Percentiles rank a stretch among this genome's conserved stretches.
phyloP scores from a whole-genome alignment of 2,329 filamentous ascomycete genomes.

The Clarireedia sp. region DNA sequence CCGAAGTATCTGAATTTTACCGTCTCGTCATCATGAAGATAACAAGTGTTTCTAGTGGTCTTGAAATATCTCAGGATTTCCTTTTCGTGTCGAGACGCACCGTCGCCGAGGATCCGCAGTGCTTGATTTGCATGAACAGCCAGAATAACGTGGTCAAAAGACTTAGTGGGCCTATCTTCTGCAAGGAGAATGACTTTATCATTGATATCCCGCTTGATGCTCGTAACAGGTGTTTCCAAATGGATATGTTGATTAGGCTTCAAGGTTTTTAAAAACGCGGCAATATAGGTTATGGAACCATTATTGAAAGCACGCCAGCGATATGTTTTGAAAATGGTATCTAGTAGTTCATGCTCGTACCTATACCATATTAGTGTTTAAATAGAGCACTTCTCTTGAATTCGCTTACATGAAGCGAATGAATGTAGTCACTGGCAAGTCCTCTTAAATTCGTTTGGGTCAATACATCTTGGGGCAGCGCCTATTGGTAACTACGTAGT shows the following conservation, averaged over 20 bases:
- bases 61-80: not conserved
- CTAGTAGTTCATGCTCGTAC: not conserved
- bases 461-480: not conserved
- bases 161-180: not conserved
- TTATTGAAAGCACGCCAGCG: too few relatives aligned
- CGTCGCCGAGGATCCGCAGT: not conserved
- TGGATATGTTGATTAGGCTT: not conserved
- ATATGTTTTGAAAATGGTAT: not conserved
- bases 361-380: not conserved
- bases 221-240: not conserved
- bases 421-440: not conserved
- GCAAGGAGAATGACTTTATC: not conserved
- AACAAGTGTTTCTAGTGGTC: not conserved
- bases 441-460: not conserved
- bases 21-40: not conserved
- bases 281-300: not conserved
- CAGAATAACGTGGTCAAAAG: not conserved
- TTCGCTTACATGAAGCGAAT: not conserved
- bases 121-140: not conserved
- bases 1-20: not conserved
- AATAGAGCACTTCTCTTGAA: not conserved
- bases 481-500: not conserved
- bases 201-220: not conserved
- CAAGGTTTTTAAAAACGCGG: not conserved
- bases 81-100: not conserved